Conservation (phyloP, 2,329 filamentous ascomycete genomes). For the Clarireedia homoeocarpa region DNA sequence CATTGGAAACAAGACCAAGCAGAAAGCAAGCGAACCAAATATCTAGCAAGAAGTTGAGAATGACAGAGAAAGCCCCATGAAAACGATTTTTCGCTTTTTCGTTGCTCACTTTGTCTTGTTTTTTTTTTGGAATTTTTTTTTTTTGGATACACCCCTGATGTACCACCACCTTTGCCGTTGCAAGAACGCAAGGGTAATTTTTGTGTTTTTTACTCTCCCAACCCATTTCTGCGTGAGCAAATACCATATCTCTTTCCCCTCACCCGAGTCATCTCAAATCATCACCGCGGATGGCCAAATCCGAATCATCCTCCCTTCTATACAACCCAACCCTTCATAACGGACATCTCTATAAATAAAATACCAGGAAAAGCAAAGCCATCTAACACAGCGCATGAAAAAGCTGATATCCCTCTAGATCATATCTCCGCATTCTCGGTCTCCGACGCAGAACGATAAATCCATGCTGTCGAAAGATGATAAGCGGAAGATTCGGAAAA, state of each 20-base stretch:
- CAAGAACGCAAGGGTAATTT: not conserved
- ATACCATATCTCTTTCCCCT: constrained; percentile 2
- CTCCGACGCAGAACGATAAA: not conserved
- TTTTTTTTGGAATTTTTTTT: too few relatives aligned
- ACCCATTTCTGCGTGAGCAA: constrained; percentile 7
- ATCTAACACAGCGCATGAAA: constrained; percentile 5
- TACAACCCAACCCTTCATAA: constrained; percentile 1
- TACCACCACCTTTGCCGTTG: not conserved
- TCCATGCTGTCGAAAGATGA: not conserved
- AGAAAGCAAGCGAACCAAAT: not conserved
- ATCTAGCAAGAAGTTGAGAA: not conserved
- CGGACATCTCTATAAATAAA: constrained; percentile 8
- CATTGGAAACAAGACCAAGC: not conserved
- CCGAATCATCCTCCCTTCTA: not conserved
- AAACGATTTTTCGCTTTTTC: not conserved
- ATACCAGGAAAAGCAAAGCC: constrained; percentile 1
- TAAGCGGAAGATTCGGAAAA: not conserved
- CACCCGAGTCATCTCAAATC: constrained; percentile 6
- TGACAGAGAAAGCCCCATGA: not conserved
- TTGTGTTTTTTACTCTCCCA: not conserved
- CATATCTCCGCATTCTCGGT: not conserved
- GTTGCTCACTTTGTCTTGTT: not conserved
- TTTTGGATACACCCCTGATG: not conserved
- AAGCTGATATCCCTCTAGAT: constrained; percentile 6
- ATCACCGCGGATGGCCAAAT: constrained; percentile 5